A percentile compares a stretch with the other conserved stretches of the same genome.
phyloP scores from a whole-genome alignment of 2,329 filamentous ascomycete genomes.

The Taxawa tesnikishii region DNA sequence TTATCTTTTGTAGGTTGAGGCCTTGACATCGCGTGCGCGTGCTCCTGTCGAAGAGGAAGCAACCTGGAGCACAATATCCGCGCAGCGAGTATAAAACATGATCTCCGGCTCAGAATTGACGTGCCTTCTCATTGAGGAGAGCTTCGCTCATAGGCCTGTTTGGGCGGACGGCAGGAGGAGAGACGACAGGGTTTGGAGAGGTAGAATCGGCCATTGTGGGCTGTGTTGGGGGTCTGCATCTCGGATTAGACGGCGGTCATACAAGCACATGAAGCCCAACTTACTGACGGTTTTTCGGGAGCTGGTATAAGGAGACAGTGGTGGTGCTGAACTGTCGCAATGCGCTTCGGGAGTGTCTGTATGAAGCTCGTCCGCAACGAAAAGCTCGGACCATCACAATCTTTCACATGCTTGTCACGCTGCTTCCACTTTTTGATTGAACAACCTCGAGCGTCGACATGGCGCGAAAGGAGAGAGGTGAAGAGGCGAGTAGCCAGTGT shows the following conservation, averaged over 20 bases:
- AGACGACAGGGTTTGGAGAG: conserved; percentile 41
- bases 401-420: not conserved
- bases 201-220: conserved; percentile 44
- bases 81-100: not conserved
- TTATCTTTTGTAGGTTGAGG: too few species aligned
- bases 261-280: too few species aligned
- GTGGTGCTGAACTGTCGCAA: not conserved
- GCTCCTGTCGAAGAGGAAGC: too few species aligned
- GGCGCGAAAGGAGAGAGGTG: not conserved
- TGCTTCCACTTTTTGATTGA: not conserved
- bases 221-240: too few species aligned
- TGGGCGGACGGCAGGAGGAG: conserved; percentile 52
- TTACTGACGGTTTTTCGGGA: too few species aligned
- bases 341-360: conserved; percentile 3
- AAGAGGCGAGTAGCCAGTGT: too few species aligned
- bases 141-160: conserved; percentile 86
- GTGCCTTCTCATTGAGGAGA: conserved; percentile 97
- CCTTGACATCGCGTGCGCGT: too few species aligned
- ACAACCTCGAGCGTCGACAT: not conserved
- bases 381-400: conserved; percentile 4
- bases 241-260: too few species aligned
- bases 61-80: not conserved
- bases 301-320: not conserved
- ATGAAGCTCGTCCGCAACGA: conserved; percentile 5
- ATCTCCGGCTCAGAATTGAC: conserved; percentile 6